A percentile compares a stretch with the other conserved stretches of the same genome.
Evolutionary conservation across 192 early-diverging fungal species (phyloP).

Genomic region (Phycomyces nitens): DNA sequence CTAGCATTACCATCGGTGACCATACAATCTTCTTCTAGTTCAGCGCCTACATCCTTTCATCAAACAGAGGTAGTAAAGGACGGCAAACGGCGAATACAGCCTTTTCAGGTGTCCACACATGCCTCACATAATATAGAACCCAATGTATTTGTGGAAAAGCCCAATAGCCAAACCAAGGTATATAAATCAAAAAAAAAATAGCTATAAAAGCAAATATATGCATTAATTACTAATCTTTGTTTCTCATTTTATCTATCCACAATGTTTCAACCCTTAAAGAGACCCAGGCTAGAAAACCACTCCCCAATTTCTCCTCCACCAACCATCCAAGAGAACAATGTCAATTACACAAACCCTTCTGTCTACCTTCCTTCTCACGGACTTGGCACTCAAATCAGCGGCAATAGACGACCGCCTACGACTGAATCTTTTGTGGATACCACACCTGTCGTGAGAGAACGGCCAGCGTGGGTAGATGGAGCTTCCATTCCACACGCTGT

Average conservation of each 20-base stretch:
- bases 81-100: slow-evolving; percentile 85
- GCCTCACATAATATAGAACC: not conserved
- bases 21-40: slow-evolving; percentile 9
- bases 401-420: slow-evolving; percentile 44
- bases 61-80: slow-evolving; percentile 71
- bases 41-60: slow-evolving; percentile 11
- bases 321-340: not conserved
- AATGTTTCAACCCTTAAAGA: not conserved
- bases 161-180: no score
- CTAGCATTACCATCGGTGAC: not conserved
- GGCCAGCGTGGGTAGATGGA: slow-evolving; percentile 32
- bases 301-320: not conserved
- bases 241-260: not conserved
- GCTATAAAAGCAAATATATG: not conserved
- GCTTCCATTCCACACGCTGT: slow-evolving; percentile 41
- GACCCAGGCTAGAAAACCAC: not conserved
- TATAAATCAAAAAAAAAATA: no score
- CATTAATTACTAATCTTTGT: not conserved
- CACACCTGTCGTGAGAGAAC: not conserved
- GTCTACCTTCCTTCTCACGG: slow-evolving; percentile 35
- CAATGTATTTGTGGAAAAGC: no score
- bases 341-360: slow-evolving; percentile 37
- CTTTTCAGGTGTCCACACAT: slow-evolving; percentile 34
- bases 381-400: slow-evolving; percentile 37
- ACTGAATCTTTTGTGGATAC: not conserved